A percentile compares a stretch with the other conserved stretches of the same genome.
phyloP scores from a whole-genome alignment of 257 asterid genomes.

The Echium plantagineum region DNA sequence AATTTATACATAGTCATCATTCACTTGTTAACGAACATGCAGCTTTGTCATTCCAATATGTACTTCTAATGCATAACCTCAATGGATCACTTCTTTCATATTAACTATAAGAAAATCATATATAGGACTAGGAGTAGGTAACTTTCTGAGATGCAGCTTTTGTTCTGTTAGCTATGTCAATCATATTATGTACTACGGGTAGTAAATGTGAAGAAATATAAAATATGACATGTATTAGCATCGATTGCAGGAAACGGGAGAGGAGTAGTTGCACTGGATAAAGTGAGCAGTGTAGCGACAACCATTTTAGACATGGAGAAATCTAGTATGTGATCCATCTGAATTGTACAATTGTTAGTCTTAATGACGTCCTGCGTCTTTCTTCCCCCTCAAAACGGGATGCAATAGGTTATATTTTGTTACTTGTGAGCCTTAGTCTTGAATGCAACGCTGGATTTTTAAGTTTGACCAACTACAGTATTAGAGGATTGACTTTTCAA shows the following conservation, averaged over 20 bases:
- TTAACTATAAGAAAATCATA: too few species aligned
- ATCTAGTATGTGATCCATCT: background rate
- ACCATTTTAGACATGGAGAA: background rate
- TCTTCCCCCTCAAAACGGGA: too few species aligned
- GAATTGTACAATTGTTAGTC: background rate
- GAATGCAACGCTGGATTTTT: background rate
- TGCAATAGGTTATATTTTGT: too few species aligned
- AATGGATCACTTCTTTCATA: background rate
- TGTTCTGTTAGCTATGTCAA: background rate
- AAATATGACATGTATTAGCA: background rate
- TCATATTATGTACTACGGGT: background rate
- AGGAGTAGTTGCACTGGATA: background rate
- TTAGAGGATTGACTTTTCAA: too few species aligned
- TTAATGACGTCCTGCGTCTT: too few species aligned
- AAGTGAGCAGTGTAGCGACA: background rate
- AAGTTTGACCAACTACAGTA: background rate
- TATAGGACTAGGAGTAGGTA: too few species aligned
- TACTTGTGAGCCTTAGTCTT: too few species aligned
- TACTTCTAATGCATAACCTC: background rate
- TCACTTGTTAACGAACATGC: background rate
- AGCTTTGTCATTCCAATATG: background rate
- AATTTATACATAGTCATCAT: slow-evolving; percentile 6
- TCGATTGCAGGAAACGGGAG: background rate
- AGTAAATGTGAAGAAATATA: too few species aligned
- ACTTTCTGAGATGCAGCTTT: too few species aligned